Evolutionary conservation across 1,139 yeast species (phyloP), one percentile per base, ranked within the genome.

Genomic region (Diutina rugosa): DNA sequence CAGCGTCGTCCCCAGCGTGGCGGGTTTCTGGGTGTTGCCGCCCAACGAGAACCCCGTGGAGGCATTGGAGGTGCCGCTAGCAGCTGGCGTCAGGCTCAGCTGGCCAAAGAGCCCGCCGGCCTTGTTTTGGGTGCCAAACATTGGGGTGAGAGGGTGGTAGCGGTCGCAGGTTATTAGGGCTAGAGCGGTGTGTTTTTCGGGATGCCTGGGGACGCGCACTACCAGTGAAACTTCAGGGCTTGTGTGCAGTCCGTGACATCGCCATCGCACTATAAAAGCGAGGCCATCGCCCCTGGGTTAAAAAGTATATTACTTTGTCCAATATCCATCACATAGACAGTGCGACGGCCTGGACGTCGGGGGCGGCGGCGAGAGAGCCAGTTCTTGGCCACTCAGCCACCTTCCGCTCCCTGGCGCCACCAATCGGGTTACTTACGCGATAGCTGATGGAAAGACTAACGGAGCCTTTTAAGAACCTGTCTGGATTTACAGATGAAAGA

Each of bases 261-360:
- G 51, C 9, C n/a, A 5, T 8, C 49, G 49, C 38, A 47, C 51
- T 47, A 47, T 47, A 47, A 47, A 47, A 46, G 26, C 5, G 32
- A 9, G 30, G 30, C 49, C 49, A 21, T 14, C 29, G 28, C 29
- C 49, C 14, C 5, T 10, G 9, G 10, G 8, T 16, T 44, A 21
- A 18, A 21, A 26, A 26, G n/a, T n/a, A 46, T 12, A 46, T 9
- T 32, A n/a, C 32, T 48, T 49, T 49, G 32, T 49, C 53, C 32
- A 49, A 49, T 32, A 49, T 32, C 53, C 53, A 49, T 49, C 53
- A 32, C 44, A 49, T 49, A 49, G 53, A 49, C 53, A 49, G 53
- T 49, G 53, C 53, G 53, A 12, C n/a, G 41, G 45, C 16, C 18
- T 18, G 46, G 46, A 32, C 45, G 41, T 48, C 29, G 28, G 28